phyloP scores from a whole-genome alignment of 345 rosid species.

The Rhodamnia argentea region DNA sequence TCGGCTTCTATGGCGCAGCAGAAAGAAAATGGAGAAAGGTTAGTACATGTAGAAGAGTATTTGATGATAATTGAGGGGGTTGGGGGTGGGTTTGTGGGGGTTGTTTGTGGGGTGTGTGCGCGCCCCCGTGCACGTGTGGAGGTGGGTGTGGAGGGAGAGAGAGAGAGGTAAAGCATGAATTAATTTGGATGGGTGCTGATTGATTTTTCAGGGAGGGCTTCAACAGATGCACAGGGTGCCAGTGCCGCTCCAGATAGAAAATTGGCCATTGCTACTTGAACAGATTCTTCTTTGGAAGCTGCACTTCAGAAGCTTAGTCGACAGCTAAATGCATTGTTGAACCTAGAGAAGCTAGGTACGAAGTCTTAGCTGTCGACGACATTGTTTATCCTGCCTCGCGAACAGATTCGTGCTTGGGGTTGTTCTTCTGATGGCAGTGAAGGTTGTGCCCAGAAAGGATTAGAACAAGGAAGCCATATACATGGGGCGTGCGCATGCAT shows the following conservation, averaged over 20 bases:
- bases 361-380: neutral
- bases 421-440: neutral
- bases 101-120: no score
- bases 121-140: no score
- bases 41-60: neutral
- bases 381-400: neutral
- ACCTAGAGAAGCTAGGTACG: neutral
- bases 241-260: neutral
- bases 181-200: neutral
- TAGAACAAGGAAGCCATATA: neutral
- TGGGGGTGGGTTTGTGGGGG: no score
- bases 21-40: conserved; percentile 60
- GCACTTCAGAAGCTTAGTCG: neutral
- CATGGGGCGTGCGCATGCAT: neutral
- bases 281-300: neutral
- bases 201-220: conserved; percentile 3
- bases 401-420: neutral
- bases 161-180: neutral
- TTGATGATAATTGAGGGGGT: neutral
- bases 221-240: neutral
- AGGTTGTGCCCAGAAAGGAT: neutral
- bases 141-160: no score
- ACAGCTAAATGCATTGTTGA: neutral
- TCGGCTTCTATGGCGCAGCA: conserved; percentile 86
- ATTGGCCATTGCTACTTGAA: conserved; percentile 4